Evolutionary conservation across 2,329 filamentous ascomycete species (phyloP).

Genomic region (Coleophoma cylindrospora): DNA sequence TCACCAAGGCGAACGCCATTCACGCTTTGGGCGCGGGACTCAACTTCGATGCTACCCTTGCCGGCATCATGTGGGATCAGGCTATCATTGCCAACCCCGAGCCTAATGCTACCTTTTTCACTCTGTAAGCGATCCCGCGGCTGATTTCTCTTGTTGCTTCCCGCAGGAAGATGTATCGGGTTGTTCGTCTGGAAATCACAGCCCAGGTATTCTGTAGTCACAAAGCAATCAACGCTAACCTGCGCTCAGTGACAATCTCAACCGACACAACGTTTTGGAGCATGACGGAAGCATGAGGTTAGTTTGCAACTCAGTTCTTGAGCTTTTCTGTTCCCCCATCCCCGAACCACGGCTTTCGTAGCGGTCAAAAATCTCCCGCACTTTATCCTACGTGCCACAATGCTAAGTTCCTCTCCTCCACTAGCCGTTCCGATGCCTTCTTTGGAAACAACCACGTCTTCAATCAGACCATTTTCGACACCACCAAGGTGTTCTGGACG

Average conservation of each 20-base stretch:
- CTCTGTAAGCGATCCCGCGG: constrained; percentile 18
- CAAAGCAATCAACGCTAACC: neutral
- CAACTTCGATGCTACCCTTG: constrained; percentile 37
- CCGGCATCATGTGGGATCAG: constrained; percentile 34
- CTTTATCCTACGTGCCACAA: neutral
- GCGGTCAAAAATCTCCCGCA: too few relatives aligned
- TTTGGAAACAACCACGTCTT: constrained; percentile 47
- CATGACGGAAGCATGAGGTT: constrained; percentile 42
- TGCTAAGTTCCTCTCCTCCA: neutral
- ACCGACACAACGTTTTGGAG: constrained; percentile 41
- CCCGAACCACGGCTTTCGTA: too few relatives aligned
- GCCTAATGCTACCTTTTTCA: constrained; percentile 38
- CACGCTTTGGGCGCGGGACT: constrained; percentile 33
- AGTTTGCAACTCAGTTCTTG: constrained; percentile 2
- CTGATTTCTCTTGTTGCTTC: constrained; percentile 33
- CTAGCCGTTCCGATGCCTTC: constrained; percentile 41
- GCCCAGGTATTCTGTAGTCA: neutral
- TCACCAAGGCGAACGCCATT: constrained; percentile 28
- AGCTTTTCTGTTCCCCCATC: too few relatives aligned
- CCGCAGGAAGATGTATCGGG: too few relatives aligned
- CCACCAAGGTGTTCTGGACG: constrained; percentile 40
- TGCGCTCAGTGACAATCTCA: constrained; percentile 32
- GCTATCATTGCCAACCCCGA: constrained; percentile 37
- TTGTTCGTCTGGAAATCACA: too few relatives aligned
- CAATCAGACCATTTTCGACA: constrained; percentile 45